Evolutionary conservation across 768 basidiomycete species (phyloP).

Genomic region (Boletus rubropictus): DNA sequence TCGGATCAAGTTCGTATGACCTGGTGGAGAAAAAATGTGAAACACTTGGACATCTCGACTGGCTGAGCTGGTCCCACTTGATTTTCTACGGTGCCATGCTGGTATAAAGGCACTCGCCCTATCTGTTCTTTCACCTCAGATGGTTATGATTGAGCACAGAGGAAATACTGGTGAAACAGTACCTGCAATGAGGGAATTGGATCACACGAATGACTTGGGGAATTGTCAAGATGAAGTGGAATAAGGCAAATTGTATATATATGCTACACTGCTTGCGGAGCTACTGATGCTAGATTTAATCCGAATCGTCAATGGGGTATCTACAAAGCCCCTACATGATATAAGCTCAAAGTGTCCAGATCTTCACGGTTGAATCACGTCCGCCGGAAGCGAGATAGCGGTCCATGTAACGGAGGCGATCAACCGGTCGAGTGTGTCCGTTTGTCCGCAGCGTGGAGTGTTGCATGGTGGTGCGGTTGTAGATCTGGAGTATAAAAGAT

Average conservation of each 20-base stretch:
- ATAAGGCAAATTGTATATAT: slow-evolving; percentile 10
- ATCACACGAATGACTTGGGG: neutral
- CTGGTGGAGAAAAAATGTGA: too few relatives aligned
- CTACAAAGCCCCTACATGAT: slow-evolving; percentile 1
- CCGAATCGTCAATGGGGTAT: slow-evolving; percentile 17
- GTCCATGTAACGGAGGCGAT: slow-evolving; percentile 92
- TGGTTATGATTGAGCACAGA: too few relatives aligned
- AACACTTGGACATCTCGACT: too few relatives aligned
- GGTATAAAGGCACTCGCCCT: neutral
- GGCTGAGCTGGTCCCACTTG: too few relatives aligned
- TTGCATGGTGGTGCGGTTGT: slow-evolving; percentile 91
- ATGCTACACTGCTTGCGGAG: slow-evolving; percentile 26
- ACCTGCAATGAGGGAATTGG: neutral
- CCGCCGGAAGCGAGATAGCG: slow-evolving; percentile 89
- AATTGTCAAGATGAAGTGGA: neutral
- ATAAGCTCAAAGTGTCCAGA: slow-evolving; percentile 76
- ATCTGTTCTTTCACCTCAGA: neutral
- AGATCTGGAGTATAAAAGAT: slow-evolving; percentile 50
- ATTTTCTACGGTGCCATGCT: neutral
- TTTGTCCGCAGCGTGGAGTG: slow-evolving; percentile 81
- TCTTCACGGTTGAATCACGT: slow-evolving; percentile 79
- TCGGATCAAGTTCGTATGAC: too few relatives aligned
- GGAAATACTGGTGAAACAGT: too few relatives aligned
- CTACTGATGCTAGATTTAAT: slow-evolving; percentile 18
- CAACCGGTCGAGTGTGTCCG: slow-evolving; percentile 88